Conservation (phyloP, 371 early-diverging fungal species). For the Rhizopus delemar region DNA sequence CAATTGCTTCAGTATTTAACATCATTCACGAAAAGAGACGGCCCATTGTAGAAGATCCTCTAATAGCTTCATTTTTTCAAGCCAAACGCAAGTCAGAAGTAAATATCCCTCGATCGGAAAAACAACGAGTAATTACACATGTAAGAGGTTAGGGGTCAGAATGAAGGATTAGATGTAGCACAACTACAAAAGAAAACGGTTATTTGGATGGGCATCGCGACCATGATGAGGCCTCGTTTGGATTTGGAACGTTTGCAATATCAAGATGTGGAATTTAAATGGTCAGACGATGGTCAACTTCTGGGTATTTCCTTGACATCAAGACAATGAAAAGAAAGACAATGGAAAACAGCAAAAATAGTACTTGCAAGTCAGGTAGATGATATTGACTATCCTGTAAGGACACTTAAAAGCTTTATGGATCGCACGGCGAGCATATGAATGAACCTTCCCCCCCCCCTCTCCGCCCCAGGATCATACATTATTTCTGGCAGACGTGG, state of each 20-base stretch:
- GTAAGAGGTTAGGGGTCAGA: neutral
- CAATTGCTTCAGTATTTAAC: conserved; percentile 2
- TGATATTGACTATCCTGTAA: neutral
- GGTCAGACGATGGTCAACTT: neutral
- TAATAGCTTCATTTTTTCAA: neutral
- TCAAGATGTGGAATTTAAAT: neutral
- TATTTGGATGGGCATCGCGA: neutral
- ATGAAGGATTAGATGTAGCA: neutral
- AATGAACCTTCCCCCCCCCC: too few species aligned
- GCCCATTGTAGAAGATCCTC: neutral
- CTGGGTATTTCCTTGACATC: neutral
- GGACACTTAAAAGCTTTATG: neutral
- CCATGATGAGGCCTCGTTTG: conserved; percentile 2
- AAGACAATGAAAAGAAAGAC: conserved; percentile 3
- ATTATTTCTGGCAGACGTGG: conserved; percentile 5
- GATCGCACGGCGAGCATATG: neutral
- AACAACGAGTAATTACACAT: neutral
- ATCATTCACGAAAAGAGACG: neutral
- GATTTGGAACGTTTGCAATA: neutral
- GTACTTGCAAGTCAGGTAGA: neutral
- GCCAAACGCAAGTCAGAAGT: conserved; percentile 5
- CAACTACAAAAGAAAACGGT: conserved; percentile 4
- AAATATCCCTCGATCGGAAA: neutral
- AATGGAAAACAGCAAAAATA: conserved; percentile 1
- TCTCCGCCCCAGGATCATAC: conserved; percentile 7